Evolutionary conservation across 1,284 basidiomycete species (phyloP).

Genomic region (Tranzscheliella williamsii): DNA sequence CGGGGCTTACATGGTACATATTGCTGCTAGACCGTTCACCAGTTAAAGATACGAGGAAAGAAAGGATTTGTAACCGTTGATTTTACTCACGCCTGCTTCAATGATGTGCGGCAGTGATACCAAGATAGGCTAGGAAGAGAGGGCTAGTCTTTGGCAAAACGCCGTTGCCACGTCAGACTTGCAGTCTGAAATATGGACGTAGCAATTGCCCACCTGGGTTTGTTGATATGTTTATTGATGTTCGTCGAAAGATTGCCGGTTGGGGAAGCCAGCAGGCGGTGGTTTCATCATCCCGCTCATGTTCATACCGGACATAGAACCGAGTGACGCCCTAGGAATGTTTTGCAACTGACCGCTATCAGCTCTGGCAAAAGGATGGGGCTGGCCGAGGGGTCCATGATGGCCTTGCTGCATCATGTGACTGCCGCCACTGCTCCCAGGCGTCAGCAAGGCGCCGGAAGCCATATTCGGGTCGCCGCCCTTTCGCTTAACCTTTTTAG

Average conservation of each 20-base stretch:
- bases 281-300: constrained; percentile 24
- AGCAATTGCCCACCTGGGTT: no score
- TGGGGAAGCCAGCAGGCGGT: constrained; percentile 22
- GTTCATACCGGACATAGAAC: constrained; percentile 20
- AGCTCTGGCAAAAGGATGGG: constrained; percentile 29
- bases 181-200: no score
- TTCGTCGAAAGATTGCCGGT: constrained; percentile 24
- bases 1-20: no score
- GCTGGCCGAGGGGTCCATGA: constrained; percentile 18
- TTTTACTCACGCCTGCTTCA: no score
- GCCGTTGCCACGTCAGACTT: no score
- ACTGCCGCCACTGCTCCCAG: constrained; percentile 5
- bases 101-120: no score
- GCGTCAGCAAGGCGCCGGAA: constrained; percentile 15
- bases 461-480: constrained; percentile 42
- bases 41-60: no score
- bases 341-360: constrained; percentile 25
- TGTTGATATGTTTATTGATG: constrained; percentile 5
- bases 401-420: constrained; percentile 26
- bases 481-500: constrained; percentile 56
- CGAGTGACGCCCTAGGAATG: constrained; percentile 23
- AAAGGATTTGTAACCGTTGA: no score
- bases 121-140: no score
- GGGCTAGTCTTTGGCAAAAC: no score
- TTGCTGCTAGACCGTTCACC: no score